phyloP scores from a whole-genome alignment of 140 eudicot species.

The Stevia rebaudiana region DNA sequence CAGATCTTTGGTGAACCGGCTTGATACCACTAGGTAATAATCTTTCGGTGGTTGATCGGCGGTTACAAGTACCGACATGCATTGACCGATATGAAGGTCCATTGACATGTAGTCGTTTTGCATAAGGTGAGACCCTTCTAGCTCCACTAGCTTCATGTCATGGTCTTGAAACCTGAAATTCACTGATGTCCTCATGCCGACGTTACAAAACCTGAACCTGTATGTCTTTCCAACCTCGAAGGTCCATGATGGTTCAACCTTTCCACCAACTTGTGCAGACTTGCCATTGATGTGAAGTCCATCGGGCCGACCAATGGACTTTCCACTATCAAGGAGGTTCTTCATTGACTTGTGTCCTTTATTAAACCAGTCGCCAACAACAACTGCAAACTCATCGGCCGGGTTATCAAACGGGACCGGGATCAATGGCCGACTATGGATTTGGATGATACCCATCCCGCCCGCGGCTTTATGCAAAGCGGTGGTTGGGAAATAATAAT shows the following conservation, averaged over 20 bases:
- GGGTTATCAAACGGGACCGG: conserved; percentile 73
- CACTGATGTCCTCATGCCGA: conserved; percentile 60
- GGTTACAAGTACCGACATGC: conserved; percentile 57
- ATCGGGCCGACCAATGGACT: conserved; percentile 58
- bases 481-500: conserved; percentile 54
- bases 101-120: conserved; percentile 62
- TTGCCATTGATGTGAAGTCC: conserved; percentile 76
- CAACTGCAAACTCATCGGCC: conserved; percentile 48
- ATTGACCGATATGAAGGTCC: conserved; percentile 78
- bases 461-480: conserved; percentile 55
- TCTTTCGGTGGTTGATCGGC: conserved; percentile 69
- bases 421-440: conserved; percentile 59
- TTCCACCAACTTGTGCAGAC: conserved; percentile 41
- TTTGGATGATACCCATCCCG: conserved; percentile 44
- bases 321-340: conserved; percentile 54
- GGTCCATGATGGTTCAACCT: conserved; percentile 47
- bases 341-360: conserved; percentile 57
- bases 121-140: conserved; percentile 86
- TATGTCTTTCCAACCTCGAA: conserved; percentile 65
- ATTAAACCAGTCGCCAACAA: conserved; percentile 83
- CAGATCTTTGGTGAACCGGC: conserved; percentile 51
- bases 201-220: conserved; percentile 65
- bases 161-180: conserved; percentile 76
- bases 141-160: conserved; percentile 65
- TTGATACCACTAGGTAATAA: conserved; percentile 66